Conservation (phyloP, 345 rosid species). For the Clausena lansium region DNA sequence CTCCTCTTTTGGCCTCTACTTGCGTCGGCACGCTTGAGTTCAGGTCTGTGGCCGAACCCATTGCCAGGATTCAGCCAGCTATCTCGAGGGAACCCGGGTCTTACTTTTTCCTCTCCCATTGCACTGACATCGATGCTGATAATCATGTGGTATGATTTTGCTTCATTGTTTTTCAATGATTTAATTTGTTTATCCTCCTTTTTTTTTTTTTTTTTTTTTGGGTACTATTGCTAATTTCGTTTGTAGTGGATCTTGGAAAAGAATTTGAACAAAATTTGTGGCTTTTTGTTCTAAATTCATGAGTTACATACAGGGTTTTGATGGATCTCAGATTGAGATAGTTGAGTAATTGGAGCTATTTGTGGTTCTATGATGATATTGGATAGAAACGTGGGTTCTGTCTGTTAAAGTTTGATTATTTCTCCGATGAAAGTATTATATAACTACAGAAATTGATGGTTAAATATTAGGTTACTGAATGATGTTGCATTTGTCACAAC, state of each 20-base stretch:
- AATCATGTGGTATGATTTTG: slow-evolving; percentile 44
- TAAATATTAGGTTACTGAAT: background rate
- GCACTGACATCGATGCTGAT: slow-evolving; percentile 54
- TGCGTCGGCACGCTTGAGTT: slow-evolving; percentile 96
- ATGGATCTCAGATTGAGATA: too few relatives aligned
- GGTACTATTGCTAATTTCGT: background rate
- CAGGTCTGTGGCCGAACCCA: slow-evolving; percentile 90
- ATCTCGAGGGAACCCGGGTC: slow-evolving; percentile 74
- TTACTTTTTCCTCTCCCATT: slow-evolving; percentile 71
- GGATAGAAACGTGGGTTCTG: too few relatives aligned
- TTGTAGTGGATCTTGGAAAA: background rate
- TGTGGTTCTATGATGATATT: background rate
- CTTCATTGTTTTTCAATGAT: background rate
- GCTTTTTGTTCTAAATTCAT: background rate
- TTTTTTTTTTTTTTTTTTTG: background rate
- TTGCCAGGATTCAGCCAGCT: slow-evolving; percentile 82
- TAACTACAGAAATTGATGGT: background rate
- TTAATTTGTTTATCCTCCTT: background rate
- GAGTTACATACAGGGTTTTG: background rate
- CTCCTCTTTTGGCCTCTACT: slow-evolving; percentile 91
- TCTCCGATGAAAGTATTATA: background rate
- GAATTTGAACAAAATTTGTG: background rate
- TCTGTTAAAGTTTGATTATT: background rate
- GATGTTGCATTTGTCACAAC: background rate
- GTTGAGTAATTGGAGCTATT: background rate